Conservation (phyloP, 2,329 filamentous ascomycete species). For the Alternaria postmessia region DNA sequence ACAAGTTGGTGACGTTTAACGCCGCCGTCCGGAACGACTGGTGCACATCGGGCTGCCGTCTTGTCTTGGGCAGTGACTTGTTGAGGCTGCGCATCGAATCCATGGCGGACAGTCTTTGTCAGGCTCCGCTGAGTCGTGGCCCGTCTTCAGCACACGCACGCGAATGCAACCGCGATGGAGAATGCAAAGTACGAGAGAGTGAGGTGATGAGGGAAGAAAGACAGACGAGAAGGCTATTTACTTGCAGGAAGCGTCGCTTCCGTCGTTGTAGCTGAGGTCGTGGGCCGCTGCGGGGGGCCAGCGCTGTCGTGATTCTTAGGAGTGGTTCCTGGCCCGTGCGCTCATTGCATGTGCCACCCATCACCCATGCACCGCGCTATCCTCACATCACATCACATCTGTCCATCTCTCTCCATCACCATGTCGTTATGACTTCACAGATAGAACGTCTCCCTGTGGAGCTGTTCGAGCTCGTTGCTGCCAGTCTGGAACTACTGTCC, state of each 20-base stretch:
- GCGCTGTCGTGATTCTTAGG: conserved; percentile 13
- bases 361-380: not conserved
- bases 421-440: conserved; percentile 27
- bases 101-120: conserved; percentile 31
- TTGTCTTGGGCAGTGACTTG: conserved; percentile 49
- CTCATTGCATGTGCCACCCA: not conserved
- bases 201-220: conserved; percentile 7
- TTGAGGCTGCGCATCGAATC: conserved; percentile 54
- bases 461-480: conserved; percentile 37
- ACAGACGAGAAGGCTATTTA: not conserved
- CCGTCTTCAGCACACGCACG: conserved; percentile 3
- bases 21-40: conserved; percentile 92
- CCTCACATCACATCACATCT: not conserved
- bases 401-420: not conserved
- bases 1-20: conserved; percentile 92
- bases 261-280: conserved; percentile 1
- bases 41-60: conserved; percentile 65
- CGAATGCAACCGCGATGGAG: not conserved
- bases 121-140: conserved; percentile 9
- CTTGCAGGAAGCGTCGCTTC: conserved; percentile 18
- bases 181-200: not conserved
- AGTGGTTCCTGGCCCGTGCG: conserved; percentile 1
- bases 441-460: conserved; percentile 42
- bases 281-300: conserved; percentile 13
- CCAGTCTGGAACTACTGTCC: conserved; percentile 23